Evolutionary conservation across 306 rosid species (phyloP).

Genomic region (Styphnolobium japonicum): DNA sequence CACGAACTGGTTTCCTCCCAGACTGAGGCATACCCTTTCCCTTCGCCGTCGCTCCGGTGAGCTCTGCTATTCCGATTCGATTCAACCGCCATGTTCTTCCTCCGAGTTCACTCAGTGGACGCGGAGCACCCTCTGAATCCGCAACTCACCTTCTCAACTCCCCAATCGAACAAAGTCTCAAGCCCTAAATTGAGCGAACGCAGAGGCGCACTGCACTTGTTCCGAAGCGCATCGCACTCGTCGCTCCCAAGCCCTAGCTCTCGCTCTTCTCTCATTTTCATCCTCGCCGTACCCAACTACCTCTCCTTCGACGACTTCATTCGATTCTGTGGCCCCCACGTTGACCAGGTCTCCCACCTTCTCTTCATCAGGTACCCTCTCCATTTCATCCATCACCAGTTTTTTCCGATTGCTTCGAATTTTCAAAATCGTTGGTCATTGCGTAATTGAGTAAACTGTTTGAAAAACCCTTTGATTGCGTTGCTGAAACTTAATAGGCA

Average conservation of each 20-base stretch:
- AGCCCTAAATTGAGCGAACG: slow-evolving; percentile 63
- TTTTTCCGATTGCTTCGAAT: background rate
- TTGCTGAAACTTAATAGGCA: background rate
- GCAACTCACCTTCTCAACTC: slow-evolving; percentile 30
- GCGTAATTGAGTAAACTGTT: background rate
- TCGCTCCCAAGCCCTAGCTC: slow-evolving; percentile 60
- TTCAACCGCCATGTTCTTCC: slow-evolving; percentile 56
- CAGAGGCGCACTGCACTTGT: slow-evolving; percentile 69
- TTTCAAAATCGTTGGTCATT: too few species aligned
- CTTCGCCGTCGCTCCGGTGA: background rate
- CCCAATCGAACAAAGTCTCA: slow-evolving; percentile 23
- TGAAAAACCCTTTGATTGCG: background rate
- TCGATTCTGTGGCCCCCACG: slow-evolving; percentile 61
- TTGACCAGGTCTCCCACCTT: slow-evolving; percentile 55
- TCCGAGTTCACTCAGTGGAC: slow-evolving; percentile 88
- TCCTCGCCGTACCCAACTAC: slow-evolving; percentile 85
- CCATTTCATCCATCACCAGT: background rate
- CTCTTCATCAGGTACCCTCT: slow-evolving; percentile 71
- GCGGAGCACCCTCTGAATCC: slow-evolving; percentile 50
- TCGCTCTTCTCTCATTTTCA: slow-evolving; percentile 59
- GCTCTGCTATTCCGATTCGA: slow-evolving; percentile 2
- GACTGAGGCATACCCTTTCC: background rate
- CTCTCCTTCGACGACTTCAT: slow-evolving; percentile 75
- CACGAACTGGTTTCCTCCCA: background rate
- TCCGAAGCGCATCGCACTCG: slow-evolving; percentile 54